Evolutionary conservation across 2,329 filamentous ascomycete species (phyloP).

Genomic region (Aspergillus pseudoglaucus): DNA sequence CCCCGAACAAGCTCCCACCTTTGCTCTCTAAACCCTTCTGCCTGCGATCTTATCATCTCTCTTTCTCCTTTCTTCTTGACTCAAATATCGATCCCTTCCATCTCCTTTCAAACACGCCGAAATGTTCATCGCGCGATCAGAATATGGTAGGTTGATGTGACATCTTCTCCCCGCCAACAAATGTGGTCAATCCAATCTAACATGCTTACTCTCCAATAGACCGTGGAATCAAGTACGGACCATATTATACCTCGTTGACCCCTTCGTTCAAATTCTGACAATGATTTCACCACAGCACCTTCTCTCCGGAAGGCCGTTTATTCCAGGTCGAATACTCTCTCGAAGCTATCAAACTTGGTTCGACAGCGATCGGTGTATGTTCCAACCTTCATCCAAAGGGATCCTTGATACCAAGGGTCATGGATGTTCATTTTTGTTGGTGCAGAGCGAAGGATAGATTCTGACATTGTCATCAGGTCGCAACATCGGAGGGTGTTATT

Average conservation of each 20-base stretch:
- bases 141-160: constrained; percentile 73
- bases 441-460: not conserved
- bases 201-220: constrained; percentile 49
- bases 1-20: constrained; percentile 16
- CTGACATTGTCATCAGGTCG: constrained; percentile 49
- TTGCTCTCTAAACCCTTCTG: constrained; percentile 4
- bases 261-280: constrained; percentile 16
- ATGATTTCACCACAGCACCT: constrained; percentile 61
- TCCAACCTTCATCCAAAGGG: not conserved
- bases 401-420: not conserved
- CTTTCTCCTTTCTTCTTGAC: not conserved
- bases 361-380: constrained; percentile 86
- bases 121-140: constrained; percentile 99
- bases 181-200: constrained; percentile 37
- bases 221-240: constrained; percentile 88
- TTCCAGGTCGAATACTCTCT: constrained; percentile 99
- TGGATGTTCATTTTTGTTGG: not conserved
- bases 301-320: constrained; percentile 97
- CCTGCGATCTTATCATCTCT: constrained; percentile 1
- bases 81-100: not conserved
- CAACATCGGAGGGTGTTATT: constrained; percentile 89
- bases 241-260: constrained; percentile 2
- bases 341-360: constrained; percentile 98
- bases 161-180: constrained; percentile 9
- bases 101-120: constrained; percentile 42